A percentile compares a stretch with the other conserved stretches of the same genome.
phyloP scores from a whole-genome alignment of 2,329 filamentous ascomycete species.

The Colletotrichum chlorophyti region DNA sequence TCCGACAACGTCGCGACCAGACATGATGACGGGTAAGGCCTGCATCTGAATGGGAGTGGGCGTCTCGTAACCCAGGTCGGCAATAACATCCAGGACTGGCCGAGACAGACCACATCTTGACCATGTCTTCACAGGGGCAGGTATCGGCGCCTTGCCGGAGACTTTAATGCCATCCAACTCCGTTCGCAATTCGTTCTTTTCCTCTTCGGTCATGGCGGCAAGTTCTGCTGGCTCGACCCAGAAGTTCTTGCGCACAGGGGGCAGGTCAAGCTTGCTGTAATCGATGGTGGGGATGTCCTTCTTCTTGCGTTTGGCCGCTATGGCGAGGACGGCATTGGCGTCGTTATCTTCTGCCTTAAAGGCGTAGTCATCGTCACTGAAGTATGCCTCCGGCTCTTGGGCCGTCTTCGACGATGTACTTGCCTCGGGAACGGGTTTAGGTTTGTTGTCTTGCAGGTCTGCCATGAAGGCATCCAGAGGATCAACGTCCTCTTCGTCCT shows the following conservation, averaged over 20 bases:
- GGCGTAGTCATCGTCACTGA: slow-evolving; percentile 81
- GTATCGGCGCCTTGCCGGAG: slow-evolving; percentile 80
- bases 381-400: slow-evolving; percentile 83
- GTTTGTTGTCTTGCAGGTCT: slow-evolving; percentile 57
- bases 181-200: slow-evolving; percentile 80
- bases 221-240: slow-evolving; percentile 91
- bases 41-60: slow-evolving; percentile 96
- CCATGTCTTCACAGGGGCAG: slow-evolving; percentile 97
- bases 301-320: slow-evolving; percentile 79
- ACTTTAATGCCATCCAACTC: slow-evolving; percentile 97
- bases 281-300: slow-evolving; percentile 92
- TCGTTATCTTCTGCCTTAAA: slow-evolving; percentile 57
- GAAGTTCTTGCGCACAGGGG: slow-evolving; percentile 91
- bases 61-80: slow-evolving; percentile 80
- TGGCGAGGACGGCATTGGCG: slow-evolving; percentile 56
- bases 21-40: slow-evolving; percentile 94
- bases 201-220: slow-evolving; percentile 81
- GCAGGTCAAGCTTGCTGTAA: slow-evolving; percentile 85
- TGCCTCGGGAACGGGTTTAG: slow-evolving; percentile 28
- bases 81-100: slow-evolving; percentile 86
- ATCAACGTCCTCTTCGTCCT: slow-evolving; percentile 71
- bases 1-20: slow-evolving; percentile 91
- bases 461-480: slow-evolving; percentile 98
- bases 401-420: slow-evolving; percentile 53
- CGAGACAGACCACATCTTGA: slow-evolving; percentile 91